Conservation (phyloP, 306 rosid genomes). For the Corylus avellana region DNA sequence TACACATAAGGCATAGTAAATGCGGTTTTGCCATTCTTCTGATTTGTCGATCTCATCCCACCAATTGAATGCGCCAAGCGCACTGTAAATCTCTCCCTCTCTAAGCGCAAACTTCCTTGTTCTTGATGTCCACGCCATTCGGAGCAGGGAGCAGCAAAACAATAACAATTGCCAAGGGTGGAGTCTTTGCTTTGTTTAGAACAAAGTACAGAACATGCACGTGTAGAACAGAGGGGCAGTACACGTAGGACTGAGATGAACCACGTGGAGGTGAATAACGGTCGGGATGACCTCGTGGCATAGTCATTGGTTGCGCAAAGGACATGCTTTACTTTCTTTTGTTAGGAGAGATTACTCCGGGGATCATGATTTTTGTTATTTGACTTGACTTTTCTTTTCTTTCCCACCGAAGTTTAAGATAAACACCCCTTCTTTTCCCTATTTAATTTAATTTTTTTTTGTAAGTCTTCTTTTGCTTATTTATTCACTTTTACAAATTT, state of each 20-base stretch:
- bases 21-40: constrained; percentile 35
- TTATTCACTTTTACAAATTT: too few relatives aligned
- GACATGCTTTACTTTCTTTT: constrained; percentile 20
- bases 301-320: constrained; percentile 27
- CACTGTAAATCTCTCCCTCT: constrained; percentile 19
- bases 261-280: constrained; percentile 33
- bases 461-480: too few relatives aligned
- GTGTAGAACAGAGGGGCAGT: background rate
- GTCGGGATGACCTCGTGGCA: constrained; percentile 25
- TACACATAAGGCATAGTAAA: constrained; percentile 45
- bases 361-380: background rate
- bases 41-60: constrained; percentile 44
- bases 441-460: background rate
- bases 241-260: background rate
- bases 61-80: constrained; percentile 22
- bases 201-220: background rate
- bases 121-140: constrained; percentile 27
- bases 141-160: background rate
- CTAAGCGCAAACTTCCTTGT: constrained; percentile 33
- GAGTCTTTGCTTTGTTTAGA: background rate
- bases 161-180: background rate
- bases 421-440: background rate
- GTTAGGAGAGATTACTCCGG: background rate
- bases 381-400: background rate
- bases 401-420: background rate